phyloP scores from a whole-genome alignment of 2,329 filamentous ascomycete species.

The Neophaeococcomyces aloes region DNA sequence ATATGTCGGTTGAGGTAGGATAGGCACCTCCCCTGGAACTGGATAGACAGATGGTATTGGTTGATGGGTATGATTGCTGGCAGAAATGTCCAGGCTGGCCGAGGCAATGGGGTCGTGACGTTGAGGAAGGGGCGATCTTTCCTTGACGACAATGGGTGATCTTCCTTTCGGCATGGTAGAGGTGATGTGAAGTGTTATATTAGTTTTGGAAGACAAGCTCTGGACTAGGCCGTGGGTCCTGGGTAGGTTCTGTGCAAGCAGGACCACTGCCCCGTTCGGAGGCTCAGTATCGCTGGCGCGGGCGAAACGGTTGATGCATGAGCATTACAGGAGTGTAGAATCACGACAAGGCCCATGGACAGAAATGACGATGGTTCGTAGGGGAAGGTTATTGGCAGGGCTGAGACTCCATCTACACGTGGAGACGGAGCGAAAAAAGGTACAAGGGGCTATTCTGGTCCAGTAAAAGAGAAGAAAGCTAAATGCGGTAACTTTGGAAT shows the following conservation, averaged over 20 bases:
- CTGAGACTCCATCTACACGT: constrained; percentile 8
- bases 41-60: constrained; percentile 13
- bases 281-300: constrained; percentile 22
- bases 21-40: constrained; percentile 10
- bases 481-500: background rate
- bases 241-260: constrained; percentile 18
- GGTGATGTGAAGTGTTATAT: constrained; percentile 16
- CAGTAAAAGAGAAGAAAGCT: constrained; percentile 7
- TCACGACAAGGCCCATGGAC: constrained; percentile 15
- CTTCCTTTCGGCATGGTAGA: constrained; percentile 17
- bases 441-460: constrained; percentile 9
- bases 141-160: constrained; percentile 20
- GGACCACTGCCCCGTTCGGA: constrained; percentile 23
- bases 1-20: constrained; percentile 9
- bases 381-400: constrained; percentile 12
- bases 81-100: constrained; percentile 9
- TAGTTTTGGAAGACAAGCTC: constrained; percentile 14
- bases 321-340: constrained; percentile 11
- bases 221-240: constrained; percentile 17
- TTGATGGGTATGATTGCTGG: background rate
- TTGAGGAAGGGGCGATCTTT: constrained; percentile 19
- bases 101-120: constrained; percentile 11
- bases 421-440: constrained; percentile 4
- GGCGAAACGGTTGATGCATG: constrained; percentile 21
- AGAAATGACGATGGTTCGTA: constrained; percentile 21